Evolutionary conservation across 306 rosid species (phyloP).

Genomic region (Sicyos edulis): DNA sequence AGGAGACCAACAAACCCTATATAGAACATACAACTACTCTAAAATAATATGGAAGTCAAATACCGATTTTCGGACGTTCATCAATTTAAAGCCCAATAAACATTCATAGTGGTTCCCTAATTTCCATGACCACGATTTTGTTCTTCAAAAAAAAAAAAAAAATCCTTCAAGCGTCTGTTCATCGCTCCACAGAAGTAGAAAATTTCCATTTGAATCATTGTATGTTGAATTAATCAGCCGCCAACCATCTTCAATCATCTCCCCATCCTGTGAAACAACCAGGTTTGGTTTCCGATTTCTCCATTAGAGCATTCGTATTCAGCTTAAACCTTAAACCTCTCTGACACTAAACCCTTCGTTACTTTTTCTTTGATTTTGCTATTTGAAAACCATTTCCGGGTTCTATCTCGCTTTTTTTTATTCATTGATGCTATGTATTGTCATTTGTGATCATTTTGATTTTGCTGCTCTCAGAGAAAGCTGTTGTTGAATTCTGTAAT

Average conservation of each 20-base stretch:
- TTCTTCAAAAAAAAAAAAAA: background rate
- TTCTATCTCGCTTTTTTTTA: background rate
- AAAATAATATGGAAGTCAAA: too few relatives aligned
- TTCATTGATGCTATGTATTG: background rate
- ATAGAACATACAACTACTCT: too few relatives aligned
- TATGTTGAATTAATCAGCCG: slow-evolving; percentile 1
- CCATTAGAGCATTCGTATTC: background rate
- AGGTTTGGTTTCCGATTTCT: background rate
- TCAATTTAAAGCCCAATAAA: background rate
- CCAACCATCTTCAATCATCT: background rate
- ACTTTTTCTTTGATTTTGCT: background rate
- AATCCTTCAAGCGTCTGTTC: slow-evolving; percentile 1
- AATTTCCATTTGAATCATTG: background rate
- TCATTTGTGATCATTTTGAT: background rate
- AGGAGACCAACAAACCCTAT: too few relatives aligned
- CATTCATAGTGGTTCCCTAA: background rate
- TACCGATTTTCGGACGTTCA: too few relatives aligned
- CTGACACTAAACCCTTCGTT: background rate
- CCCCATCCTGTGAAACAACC: slow-evolving; percentile 10
- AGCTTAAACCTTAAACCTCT: slow-evolving; percentile 13
- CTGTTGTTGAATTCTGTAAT: slow-evolving; percentile 16
- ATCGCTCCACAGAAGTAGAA: background rate
- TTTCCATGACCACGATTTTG: background rate
- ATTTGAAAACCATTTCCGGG: background rate
- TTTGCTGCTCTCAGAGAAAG: background rate